These are phyloP conservation scores for Salix exigua DNA, from an alignment of 345 rosid species.

Conservation along the genomic window DNA sequence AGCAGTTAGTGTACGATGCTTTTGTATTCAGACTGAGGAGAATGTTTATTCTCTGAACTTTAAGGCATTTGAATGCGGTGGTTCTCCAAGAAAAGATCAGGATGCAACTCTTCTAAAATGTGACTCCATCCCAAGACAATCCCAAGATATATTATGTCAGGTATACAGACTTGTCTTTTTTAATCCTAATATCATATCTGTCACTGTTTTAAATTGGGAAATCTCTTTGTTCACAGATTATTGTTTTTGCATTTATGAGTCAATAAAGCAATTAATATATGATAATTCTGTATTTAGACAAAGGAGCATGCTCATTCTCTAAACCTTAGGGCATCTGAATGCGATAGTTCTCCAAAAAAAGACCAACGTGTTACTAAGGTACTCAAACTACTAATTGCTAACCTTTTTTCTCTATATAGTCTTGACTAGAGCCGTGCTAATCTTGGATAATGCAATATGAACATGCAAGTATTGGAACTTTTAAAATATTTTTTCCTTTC, in stretches of 20 bases:
- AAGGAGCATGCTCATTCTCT: conserved; percentile 11
- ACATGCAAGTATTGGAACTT: background rate
- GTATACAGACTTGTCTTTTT: background rate
- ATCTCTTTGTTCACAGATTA: too few relatives aligned
- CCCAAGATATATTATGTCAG: conserved; percentile 16
- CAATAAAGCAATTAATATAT: background rate
- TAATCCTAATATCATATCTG: background rate
- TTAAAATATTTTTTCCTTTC: background rate
- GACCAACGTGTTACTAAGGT: conserved; percentile 4
- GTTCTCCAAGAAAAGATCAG: conserved; percentile 10
- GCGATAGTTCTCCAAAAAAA: conserved; percentile 8
- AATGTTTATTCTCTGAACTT: too few relatives aligned
- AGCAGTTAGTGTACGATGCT: background rate
- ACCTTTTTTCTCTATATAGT: background rate
- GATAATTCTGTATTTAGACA: conserved; percentile 4
- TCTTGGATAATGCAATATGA: background rate
- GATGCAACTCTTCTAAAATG: conserved; percentile 9
- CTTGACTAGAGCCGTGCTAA: too few relatives aligned
- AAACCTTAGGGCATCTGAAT: conserved; percentile 1
- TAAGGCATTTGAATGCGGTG: conserved; percentile 1
- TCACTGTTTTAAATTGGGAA: too few relatives aligned
- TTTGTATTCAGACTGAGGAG: too few relatives aligned
- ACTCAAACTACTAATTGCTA: background rate
- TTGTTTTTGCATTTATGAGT: background rate
- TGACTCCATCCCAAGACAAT: conserved; percentile 1